Evolutionary conservation across 352 stramenopile genomes (phyloP), one percentile per base, ranked within the genome.

Genomic region (Thalassiosira hispida): DNA sequence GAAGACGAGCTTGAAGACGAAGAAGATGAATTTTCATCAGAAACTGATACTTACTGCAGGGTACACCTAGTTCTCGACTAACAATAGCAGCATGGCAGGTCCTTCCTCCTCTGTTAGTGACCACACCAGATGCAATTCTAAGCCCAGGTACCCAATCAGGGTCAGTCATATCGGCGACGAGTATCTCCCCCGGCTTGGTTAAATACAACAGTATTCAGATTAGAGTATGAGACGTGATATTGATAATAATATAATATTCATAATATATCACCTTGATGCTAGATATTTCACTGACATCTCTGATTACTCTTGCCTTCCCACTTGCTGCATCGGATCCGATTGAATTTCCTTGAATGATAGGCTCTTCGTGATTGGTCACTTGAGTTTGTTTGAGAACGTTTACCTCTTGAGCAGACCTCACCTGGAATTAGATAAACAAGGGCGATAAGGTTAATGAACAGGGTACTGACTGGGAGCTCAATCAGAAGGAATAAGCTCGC

Each of bases 81-180:
- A 87, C 80, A 66, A 87, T 87, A 22, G 80, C 80, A 31, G 80
- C 80, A 73, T 87, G 80, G 62, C 70, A 80, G 18, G 78, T 82
- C 52, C 78, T 38, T 23, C 80, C 80, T 57, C 80, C 80, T 64
- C 71, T 59, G 40, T 87, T 77, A 6, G 80, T 87, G 16, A 87
- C 72, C 20, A 87, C 67, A 23, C 60, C 73, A 20, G 64, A 63
- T 60, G 70, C 70, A 63, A 78, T 78, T n/a, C 52, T 74, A 1
- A 66, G 63, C 11, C 31, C 68, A 35, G 77, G 77, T 20, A 85
- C 77, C 77, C 77, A 85, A 55, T 85, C 77, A 40, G 77, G 77
- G 51, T 85, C 63, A 6, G 59, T 82, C 61, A 81, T 85, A 12
- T 85, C 77, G 40, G 69, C 46, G 0, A 85, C 77, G 7, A 85